A percentile compares a stretch with the other conserved stretches of the same genome.
Evolutionary conservation across 805 yeast genomes (phyloP).

Genomic region (Yarrowia sp.): DNA sequence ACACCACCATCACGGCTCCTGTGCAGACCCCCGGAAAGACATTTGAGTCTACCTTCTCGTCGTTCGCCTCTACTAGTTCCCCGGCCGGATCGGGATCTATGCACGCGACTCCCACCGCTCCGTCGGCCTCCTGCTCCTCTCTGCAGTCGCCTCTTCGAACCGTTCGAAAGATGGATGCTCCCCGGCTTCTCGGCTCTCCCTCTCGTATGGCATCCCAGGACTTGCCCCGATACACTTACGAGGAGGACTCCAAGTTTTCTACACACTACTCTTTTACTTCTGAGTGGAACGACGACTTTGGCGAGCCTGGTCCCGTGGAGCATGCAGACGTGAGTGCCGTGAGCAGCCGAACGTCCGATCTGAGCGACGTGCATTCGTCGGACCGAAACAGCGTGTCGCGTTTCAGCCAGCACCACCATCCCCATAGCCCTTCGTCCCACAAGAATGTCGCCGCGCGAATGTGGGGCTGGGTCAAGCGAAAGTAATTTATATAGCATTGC

Average conservation of each 20-base stretch:
- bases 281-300: constrained; percentile 41
- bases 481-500: constrained; percentile 39
- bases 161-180: constrained; percentile 33
- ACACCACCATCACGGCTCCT: too few relatives aligned
- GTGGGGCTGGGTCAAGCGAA: constrained; percentile 46
- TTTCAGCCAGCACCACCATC: constrained; percentile 7
- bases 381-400: constrained; percentile 17
- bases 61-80: constrained; percentile 4
- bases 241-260: constrained; percentile 28
- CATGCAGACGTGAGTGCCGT: constrained; percentile 39
- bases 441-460: constrained; percentile 42
- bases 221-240: constrained; percentile 28
- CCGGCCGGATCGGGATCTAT: constrained; percentile 30
- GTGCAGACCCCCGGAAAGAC: constrained; percentile 22
- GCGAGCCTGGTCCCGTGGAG: constrained; percentile 49
- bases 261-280: constrained; percentile 26
- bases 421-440: constrained; percentile 37
- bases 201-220: constrained; percentile 24
- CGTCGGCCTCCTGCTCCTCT: not conserved
- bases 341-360: constrained; percentile 28
- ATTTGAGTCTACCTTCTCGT: not conserved
- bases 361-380: constrained; percentile 12
- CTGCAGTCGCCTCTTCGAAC: constrained; percentile 35
- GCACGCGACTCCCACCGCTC: constrained; percentile 34
- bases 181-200: constrained; percentile 30